Evolutionary conservation across 345 rosid species (phyloP), one percentile per base, ranked within the genome.

Genomic region (Gynandropsis gynandra): DNA sequence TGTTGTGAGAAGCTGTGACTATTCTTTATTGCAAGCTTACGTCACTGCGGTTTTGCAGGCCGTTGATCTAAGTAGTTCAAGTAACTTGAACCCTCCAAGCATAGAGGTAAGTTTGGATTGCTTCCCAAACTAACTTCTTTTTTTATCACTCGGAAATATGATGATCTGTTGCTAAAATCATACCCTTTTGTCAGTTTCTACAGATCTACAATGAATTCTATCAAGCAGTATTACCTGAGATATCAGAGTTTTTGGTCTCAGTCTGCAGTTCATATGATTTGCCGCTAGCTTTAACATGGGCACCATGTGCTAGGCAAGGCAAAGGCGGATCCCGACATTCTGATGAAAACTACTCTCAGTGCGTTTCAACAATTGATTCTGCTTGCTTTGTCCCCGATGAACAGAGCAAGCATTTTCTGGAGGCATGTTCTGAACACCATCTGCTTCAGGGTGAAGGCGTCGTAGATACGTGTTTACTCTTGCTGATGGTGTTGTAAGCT

Each of bases 261-360:
- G 76, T 79, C 18, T 90, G 89, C 83, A 75, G 59, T 63, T 63
- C 43, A 33, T 63, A 82, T 69, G 54, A 66, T n/a, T 43, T 90
- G 40, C 96, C 95, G 46, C 65, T 90, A 61, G 98, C 96, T 61
- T 74, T 80, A 48, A 87, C 87, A 0, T 90, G 98, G 98, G 82
- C 83, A 8, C 77, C 83, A 10, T 82, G 92, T 59, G 63, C 69
- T 47, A 68, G 56, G 54, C 87, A 74, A 72, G 80, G 83, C 21
- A 79, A 76, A 73, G 77, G 59, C 56, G 98, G 92, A 62, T 74
- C 82, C 41, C 73, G 76, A 18, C 95, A 77, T 61, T 81, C 88
- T 40, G 69, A 73, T 47, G 83, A 76, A 72, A 90, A 74, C 70
- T 70, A 64, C 66, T 59, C 79, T n/a, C 56, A 65, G 54, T 84